These are phyloP conservation scores for Conticribra guillardii DNA, from an alignment of 108 stramenopile species.

Conservation along the genomic window DNA sequence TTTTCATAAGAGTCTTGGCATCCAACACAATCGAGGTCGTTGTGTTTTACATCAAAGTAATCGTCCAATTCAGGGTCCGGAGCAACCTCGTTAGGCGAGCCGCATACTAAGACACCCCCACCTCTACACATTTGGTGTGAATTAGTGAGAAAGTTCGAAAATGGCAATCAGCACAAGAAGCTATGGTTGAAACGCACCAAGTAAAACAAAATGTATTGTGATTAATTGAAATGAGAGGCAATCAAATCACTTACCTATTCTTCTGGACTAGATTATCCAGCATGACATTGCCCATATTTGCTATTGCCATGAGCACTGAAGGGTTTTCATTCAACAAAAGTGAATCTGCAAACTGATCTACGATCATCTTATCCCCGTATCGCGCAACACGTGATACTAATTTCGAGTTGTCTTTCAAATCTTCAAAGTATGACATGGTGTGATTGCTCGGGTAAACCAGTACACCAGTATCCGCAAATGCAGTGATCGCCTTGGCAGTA, in stretches of 20 bases:
- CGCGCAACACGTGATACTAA: slow-evolving; percentile 31
- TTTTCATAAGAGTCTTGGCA: slow-evolving; percentile 37
- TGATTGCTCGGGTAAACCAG: slow-evolving; percentile 39
- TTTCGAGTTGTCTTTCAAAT: background rate
- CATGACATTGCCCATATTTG: slow-evolving; percentile 21
- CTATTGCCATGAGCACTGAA: slow-evolving; percentile 18
- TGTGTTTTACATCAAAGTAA: slow-evolving; percentile 35
- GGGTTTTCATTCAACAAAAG: slow-evolving; percentile 19
- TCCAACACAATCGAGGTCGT: slow-evolving; percentile 42
- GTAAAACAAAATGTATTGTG: background rate
- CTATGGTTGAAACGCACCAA: background rate
- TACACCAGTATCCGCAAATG: slow-evolving; percentile 23
- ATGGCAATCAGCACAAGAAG: background rate
- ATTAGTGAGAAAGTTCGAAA: too few relatives aligned
- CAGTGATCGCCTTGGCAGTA: slow-evolving; percentile 16
- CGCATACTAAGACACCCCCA: slow-evolving; percentile 45
- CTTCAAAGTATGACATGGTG: slow-evolving; percentile 43
- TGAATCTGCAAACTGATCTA: slow-evolving; percentile 32
- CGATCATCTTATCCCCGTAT: slow-evolving; percentile 42
- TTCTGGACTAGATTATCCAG: slow-evolving; percentile 21
- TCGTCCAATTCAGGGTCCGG: slow-evolving; percentile 49
- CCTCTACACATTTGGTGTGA: background rate
- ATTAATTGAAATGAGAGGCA: too few relatives aligned
- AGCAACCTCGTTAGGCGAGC: slow-evolving; percentile 59
- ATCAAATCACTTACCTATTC: slow-evolving; percentile 27